Evolutionary conservation across 495 filamentous ascomycete genomes (phyloP), one percentile per base, ranked within the genome.

Genomic region (Jackrogersella multiformis): DNA sequence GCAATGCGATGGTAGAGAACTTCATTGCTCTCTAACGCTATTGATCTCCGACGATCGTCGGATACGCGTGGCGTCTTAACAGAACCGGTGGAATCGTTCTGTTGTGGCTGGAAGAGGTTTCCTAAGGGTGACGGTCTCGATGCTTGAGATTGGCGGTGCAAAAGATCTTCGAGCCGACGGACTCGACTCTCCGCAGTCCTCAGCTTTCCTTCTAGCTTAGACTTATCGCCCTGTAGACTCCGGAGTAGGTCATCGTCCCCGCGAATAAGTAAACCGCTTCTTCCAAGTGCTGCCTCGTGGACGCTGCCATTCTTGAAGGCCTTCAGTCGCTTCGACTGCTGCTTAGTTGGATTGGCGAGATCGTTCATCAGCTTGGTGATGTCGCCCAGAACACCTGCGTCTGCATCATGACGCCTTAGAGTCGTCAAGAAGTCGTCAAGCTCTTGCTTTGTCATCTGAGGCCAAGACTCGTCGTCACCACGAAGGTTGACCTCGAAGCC

Each of bases 241-340:
- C 78, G 77, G 3, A 90, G 72, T 23, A 92, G 81, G 55, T 96
- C 92, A 64, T 94, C 92, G 67, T 97, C 92, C 16, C 89, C 91
- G 34, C 90, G 86, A 6, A 94, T 82, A 32, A 97, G 76, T 20
- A 97, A 82, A 8, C 93, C 94, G 58, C 90, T 93, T 61, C 87
- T 87, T 32, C 92, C 91, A 45, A 92, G 81, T 9, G 83, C 84
- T 12, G 89, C 88, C 69, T 98, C 95, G 68, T 97, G 93, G 10
- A 99, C 84, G 69, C 94, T 97, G 38, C 95, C 96, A 68, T 93
- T 92, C 71, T 97, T 98, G 83, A 99, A 98, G 0, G 92, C 92
- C 70, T 93, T 96, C 36, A 92, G 87, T 49, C 91, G 85, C 74
- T 90, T 92, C 44, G 86, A 84, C 72, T 92, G 90, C 61, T 85